phyloP scores from a whole-genome alignment of 768 basidiomycete species.

The Podaxis rugospora region DNA sequence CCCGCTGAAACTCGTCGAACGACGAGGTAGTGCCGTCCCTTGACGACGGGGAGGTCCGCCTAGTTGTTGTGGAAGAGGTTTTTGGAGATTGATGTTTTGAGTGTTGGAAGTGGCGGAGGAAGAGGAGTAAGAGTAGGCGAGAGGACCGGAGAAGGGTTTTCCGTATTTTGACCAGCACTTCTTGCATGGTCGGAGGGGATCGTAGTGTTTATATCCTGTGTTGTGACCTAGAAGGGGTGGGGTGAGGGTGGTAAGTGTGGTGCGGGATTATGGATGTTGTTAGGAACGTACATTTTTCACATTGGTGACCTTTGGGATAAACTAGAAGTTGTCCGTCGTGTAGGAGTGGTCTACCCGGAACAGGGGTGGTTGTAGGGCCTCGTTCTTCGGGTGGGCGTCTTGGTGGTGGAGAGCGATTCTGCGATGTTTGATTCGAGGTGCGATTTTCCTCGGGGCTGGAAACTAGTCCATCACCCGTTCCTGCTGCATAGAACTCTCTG shows the following conservation, averaged over 20 bases:
- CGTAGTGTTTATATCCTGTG: conserved; percentile 66
- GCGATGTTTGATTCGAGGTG: background rate
- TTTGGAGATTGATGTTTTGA: conserved; percentile 7
- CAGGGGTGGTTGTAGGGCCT: conserved; percentile 58
- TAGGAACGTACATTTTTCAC: conserved; percentile 57
- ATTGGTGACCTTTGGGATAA: conserved; percentile 60
- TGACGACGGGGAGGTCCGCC: background rate
- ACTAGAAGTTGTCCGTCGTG: conserved; percentile 58
- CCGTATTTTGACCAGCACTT: conserved; percentile 74
- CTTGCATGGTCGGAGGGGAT: conserved; percentile 63
- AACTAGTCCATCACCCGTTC: conserved; percentile 23
- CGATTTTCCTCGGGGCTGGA: background rate
- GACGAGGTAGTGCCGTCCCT: conserved; percentile 15
- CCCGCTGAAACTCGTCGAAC: conserved; percentile 9
- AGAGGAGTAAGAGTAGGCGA: conserved; percentile 42
- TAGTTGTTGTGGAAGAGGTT: conserved; percentile 1
- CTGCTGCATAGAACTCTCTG: conserved; percentile 58
- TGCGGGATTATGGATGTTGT: background rate
- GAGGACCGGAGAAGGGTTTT: conserved; percentile 54
- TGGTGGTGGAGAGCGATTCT: conserved; percentile 1
- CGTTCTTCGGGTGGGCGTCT: conserved; percentile 40
- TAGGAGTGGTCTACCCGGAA: conserved; percentile 65
- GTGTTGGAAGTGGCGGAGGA: conserved; percentile 14
- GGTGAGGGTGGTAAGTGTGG: too few species aligned
- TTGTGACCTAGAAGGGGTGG: conserved; percentile 49